Base-by-base conservation (phyloP, 139 green algal species). In the Trebouxia sp. region DNA sequence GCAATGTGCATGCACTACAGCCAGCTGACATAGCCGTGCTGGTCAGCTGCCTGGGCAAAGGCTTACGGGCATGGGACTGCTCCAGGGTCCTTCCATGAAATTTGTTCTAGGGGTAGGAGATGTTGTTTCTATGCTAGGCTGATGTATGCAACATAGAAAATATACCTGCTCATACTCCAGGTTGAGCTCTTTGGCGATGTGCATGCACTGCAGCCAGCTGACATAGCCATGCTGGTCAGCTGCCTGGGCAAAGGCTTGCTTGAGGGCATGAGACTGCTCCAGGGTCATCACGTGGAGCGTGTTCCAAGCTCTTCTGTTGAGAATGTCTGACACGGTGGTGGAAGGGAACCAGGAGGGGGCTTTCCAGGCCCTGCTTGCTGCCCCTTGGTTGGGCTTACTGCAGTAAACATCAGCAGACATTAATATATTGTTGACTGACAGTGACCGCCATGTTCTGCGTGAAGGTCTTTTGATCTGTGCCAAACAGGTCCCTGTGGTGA, bases 131-230 rank as follows among this genome's bases (percentile, higher is more conserved):
- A n/a, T n/a, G n/a, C n/a, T n/a, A n/a, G n/a, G n/a, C n/a, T n/a
- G n/a, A n/a, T n/a, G n/a, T n/a, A n/a, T n/a, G n/a, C n/a, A n/a
- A n/a, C n/a, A n/a, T n/a, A n/a, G n/a, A 20, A 66, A n/a, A 24
- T 35, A 45, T 72, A 72, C 62, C 62, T 72, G 62, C 35, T 72
- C 62, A 72, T 72, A 72, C 12, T 72, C 62, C 17, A 72, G 32
- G 6, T 35, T 35, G 1, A 72, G 62, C 0, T 72, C 35, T 35
- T 72, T 72, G 12, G 62, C 62, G 28, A 72, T 72, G 14, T 72
- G 62, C 62, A 72, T 72, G 32, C 62, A 72, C 12, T 43, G 42
- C n/a, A 72, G 62, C 62, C 62, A 72, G 35, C 62, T 72, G 62
- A 72, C 37, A 15, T 72, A 72, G 62, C 62, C 62, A 26, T 42